Evolutionary conservation across 2,329 filamentous ascomycete genomes (phyloP).

Genomic region (Clarireedia hainanense): DNA sequence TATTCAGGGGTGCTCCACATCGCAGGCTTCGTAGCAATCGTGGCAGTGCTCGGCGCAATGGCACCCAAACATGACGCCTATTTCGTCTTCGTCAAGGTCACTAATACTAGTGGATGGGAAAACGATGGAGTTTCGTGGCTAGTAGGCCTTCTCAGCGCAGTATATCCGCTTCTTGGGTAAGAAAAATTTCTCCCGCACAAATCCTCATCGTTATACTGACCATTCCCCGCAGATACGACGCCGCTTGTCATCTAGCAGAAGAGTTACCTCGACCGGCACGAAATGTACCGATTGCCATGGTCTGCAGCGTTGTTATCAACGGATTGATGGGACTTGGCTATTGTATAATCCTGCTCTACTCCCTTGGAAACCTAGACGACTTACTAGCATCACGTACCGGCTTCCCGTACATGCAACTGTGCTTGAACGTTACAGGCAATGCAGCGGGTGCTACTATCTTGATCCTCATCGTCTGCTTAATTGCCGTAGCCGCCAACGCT

Average conservation of each 20-base stretch:
- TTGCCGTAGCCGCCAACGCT: constrained; percentile 40
- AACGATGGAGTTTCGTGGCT: constrained; percentile 40
- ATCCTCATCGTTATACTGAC: neutral
- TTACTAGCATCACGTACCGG: constrained; percentile 36
- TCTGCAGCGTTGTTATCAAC: constrained; percentile 37
- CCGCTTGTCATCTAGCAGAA: constrained; percentile 38
- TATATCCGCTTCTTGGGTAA: constrained; percentile 31
- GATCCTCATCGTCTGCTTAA: constrained; percentile 23
- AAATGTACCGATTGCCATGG: constrained; percentile 36
- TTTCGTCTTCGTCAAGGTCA: constrained; percentile 38
- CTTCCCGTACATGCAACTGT: constrained; percentile 39
- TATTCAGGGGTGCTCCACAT: constrained; percentile 23
- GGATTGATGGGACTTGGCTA: constrained; percentile 38
- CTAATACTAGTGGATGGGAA: constrained; percentile 38
- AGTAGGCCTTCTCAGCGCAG: constrained; percentile 36
- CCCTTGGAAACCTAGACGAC: constrained; percentile 32
- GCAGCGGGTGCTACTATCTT: neutral
- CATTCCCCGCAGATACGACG: constrained; percentile 31
- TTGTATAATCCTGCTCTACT: constrained; percentile 37
- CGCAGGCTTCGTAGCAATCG: constrained; percentile 35
- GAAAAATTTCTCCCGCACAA: neutral
- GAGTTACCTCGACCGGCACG: constrained; percentile 37
- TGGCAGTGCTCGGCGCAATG: constrained; percentile 30
- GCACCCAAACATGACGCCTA: constrained; percentile 36
- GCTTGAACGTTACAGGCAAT: constrained; percentile 33